Evolutionary conservation across 768 basidiomycete genomes (phyloP).

Genomic region (Rhodotorula toruloides): DNA sequence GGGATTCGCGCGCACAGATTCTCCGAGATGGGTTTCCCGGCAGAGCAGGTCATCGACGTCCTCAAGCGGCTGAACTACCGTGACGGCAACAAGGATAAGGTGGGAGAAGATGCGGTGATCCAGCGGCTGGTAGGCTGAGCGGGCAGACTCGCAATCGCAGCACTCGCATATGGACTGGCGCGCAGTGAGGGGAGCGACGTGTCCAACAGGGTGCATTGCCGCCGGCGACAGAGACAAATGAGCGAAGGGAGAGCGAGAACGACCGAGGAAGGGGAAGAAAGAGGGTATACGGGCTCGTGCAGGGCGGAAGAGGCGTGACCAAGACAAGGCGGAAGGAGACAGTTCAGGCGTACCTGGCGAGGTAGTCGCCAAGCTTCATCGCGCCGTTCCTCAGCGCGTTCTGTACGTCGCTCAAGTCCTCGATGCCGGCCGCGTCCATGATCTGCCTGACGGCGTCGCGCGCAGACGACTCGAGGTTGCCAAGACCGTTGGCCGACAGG

Average conservation of each 20-base stretch:
- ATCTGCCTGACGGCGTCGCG: constrained; percentile 69
- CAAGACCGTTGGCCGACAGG: constrained; percentile 53
- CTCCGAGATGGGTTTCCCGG: constrained; percentile 4
- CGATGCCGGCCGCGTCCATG: constrained; percentile 48
- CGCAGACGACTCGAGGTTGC: constrained; percentile 61
- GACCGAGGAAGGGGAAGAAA: no score
- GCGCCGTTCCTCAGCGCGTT: constrained; percentile 74
- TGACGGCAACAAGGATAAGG: constrained; percentile 46
- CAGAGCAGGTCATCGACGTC: constrained; percentile 58
- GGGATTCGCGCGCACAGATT: background rate
- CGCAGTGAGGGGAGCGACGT: no score
- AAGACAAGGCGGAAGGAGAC: no score
- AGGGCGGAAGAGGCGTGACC: background rate
- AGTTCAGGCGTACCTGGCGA: no score
- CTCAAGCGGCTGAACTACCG: constrained; percentile 81
- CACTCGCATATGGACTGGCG: no score
- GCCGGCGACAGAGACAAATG: no score
- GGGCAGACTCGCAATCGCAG: no score
- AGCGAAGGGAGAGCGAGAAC: no score
- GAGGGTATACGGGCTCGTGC: no score
- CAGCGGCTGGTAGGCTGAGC: constrained; percentile 22
- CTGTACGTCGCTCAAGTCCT: constrained; percentile 62
- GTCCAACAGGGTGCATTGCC: no score
- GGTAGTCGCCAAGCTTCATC: no score
- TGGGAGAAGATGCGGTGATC: constrained; percentile 32